Evolutionary conservation across 495 filamentous ascomycete species (phyloP), one percentile per base, ranked within the genome.

Genomic region (Jackrogersella minutella): DNA sequence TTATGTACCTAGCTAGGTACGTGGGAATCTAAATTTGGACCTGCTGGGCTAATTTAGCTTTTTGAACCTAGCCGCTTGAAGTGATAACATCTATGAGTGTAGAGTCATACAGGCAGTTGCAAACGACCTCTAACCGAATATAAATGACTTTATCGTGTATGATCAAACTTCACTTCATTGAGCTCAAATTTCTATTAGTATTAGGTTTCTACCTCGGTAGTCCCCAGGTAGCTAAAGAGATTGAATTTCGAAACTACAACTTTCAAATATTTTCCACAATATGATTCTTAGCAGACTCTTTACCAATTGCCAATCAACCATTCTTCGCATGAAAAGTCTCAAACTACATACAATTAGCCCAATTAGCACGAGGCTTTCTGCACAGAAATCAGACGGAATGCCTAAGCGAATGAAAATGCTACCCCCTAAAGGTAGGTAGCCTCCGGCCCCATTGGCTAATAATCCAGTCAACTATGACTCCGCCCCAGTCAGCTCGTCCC

Each of bases 301-400:
- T n/a, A n/a, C n/a, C n/a, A n/a, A n/a, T n/a, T n/a, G n/a, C n/a
- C n/a, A n/a, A n/a, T n/a, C n/a, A n/a, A n/a, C n/a, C n/a, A n/a
- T 31, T 17, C 55, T 14, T 47, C 36, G 43, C 47, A 33, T 9
- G 64, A 44, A 62, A 67, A 21, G 58, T 44, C 64, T 62, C 16
- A 43, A 62, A 52, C 51, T 55, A 55, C 24, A 46, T 11, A 3
- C 26, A 7, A 49, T 31, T 31, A 49, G 46, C 28, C 17, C 46
- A 33, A 17, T 31, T 62, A 52, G 58, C 64, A 58, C 58, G 40
- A 68, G 64, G 64, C 64, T 52, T 68, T 62, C 47, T 53, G 7
- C 53, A 49, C 43, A 14, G 50, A 53, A 24, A 34, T 44, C 31
- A 28, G 44, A 49, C 46, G 46, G 30, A 50, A 66, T 59, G 34